Evolutionary conservation across 345 rosid genomes (phyloP).

Genomic region (Acer campestre): DNA sequence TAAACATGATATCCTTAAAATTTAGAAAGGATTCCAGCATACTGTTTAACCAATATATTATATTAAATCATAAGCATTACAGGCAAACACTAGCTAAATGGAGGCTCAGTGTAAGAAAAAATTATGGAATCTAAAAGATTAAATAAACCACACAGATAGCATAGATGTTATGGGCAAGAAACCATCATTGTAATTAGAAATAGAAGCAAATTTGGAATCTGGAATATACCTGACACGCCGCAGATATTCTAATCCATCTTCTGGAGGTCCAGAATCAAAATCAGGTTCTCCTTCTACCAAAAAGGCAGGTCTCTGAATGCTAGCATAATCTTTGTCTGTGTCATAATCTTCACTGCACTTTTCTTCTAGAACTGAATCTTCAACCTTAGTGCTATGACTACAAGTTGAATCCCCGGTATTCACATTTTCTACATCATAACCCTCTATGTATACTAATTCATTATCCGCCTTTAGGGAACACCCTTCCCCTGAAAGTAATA

Average conservation of each 20-base stretch:
- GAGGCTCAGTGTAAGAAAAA: neutral
- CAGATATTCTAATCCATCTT: constrained; percentile 87
- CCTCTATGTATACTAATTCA: constrained; percentile 29
- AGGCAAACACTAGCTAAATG: neutral
- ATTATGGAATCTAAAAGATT: neutral
- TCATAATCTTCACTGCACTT: constrained; percentile 59
- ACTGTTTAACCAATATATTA: neutral
- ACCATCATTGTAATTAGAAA: neutral
- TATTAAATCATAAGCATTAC: neutral
- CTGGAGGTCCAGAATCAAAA: constrained; percentile 87
- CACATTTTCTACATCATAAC: constrained; percentile 26
- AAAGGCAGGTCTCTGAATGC: constrained; percentile 87
- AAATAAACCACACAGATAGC: neutral
- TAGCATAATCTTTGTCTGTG: constrained; percentile 62
- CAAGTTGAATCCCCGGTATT: constrained; percentile 25
- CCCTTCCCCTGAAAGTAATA: constrained; percentile 52
- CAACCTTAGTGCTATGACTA: constrained; percentile 28
- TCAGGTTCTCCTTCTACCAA: constrained; percentile 82
- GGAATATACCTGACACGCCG: constrained; percentile 82
- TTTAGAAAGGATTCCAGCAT: neutral
- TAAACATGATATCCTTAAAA: neutral
- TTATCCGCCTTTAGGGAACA: constrained; percentile 32
- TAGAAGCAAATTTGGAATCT: neutral
- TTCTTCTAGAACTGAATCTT: constrained; percentile 36
- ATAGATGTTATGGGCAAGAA: neutral